Evolutionary conservation across 2,329 filamentous ascomycete genomes (phyloP).

Genomic region (Colletotrichum sp.): DNA sequence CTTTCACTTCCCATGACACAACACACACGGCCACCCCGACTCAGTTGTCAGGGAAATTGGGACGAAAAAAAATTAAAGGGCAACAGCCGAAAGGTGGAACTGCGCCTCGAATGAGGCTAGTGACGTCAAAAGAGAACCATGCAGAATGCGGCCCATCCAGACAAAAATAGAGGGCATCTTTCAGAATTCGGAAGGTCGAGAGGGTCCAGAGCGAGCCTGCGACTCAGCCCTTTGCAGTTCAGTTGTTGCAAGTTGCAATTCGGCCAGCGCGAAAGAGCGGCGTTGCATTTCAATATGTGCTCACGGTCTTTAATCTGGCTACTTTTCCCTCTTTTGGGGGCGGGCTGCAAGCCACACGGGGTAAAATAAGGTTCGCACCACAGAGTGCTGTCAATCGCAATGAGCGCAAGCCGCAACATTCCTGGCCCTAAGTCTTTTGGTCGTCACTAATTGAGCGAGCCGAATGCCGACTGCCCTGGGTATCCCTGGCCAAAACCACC

Average conservation of each 20-base stretch:
- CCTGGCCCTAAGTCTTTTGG: not conserved
- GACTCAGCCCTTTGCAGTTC: not conserved
- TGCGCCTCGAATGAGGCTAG: not conserved
- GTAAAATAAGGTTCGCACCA: not conserved
- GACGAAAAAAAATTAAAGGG: not conserved
- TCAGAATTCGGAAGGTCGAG: not conserved
- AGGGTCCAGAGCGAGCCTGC: not conserved
- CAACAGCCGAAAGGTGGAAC: not conserved
- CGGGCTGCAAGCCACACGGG: not conserved
- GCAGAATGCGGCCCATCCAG: not conserved
- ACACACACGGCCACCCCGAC: conserved; percentile 8
- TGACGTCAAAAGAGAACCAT: conserved; percentile 2
- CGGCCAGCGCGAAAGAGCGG: not conserved
- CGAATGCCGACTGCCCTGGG: conserved; percentile 10
- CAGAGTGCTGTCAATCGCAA: not conserved
- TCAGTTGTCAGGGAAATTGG: not conserved
- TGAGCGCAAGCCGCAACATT: not conserved
- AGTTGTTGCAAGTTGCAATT: not conserved
- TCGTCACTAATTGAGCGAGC: conserved; percentile 5
- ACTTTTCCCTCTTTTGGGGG: not conserved
- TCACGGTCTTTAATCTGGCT: not conserved
- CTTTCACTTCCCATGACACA: not conserved
- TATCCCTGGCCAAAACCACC: conserved; percentile 4
- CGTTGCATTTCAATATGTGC: not conserved
- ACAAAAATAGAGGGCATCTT: conserved; percentile 3